These are phyloP conservation scores for Epichloe uncinata DNA, from an alignment of 2,329 filamentous ascomycete genomes.

Conservation along the genomic window DNA sequence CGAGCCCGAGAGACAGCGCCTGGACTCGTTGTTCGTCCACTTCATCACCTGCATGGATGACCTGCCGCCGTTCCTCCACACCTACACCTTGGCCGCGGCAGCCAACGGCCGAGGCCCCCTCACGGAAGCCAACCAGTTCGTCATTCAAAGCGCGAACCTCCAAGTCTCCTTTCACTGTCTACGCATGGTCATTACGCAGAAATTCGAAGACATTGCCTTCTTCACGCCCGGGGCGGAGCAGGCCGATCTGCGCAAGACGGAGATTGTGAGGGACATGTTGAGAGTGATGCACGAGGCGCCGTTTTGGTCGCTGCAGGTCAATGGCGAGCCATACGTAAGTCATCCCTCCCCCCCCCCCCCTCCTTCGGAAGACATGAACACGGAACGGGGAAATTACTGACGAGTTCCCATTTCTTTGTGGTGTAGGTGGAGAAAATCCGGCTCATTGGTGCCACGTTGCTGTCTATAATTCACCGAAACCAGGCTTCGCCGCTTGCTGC, in stretches of 20 bases:
- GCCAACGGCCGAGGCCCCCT: constrained; percentile 8
- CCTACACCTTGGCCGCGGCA: constrained; percentile 12
- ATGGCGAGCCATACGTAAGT: constrained; percentile 26
- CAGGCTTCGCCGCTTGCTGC: constrained; percentile 22
- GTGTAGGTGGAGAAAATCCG: constrained; percentile 26
- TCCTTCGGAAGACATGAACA: too few species aligned
- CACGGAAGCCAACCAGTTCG: constrained; percentile 17
- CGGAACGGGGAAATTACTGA: not conserved
- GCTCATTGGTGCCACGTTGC: constrained; percentile 23
- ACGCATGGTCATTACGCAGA: constrained; percentile 26
- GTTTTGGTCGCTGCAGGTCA: constrained; percentile 27
- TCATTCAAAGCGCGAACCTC: constrained; percentile 27
- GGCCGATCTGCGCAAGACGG: constrained; percentile 23
- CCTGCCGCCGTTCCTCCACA: constrained; percentile 23
- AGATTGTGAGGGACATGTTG: constrained; percentile 30
- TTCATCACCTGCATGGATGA: constrained; percentile 29
- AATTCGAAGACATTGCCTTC: constrained; percentile 20
- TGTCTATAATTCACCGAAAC: constrained; percentile 26
- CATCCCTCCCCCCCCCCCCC: not conserved
- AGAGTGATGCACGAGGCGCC: constrained; percentile 26
- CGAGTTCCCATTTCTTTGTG: not conserved
- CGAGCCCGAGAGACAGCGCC: constrained; percentile 16
- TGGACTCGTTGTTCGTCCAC: constrained; percentile 23
- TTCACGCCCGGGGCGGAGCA: constrained; percentile 18
- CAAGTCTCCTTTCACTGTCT: constrained; percentile 28